Base-by-base conservation (phyloP, 2,329 filamentous ascomycete species). In the Fusarium albidum region DNA sequence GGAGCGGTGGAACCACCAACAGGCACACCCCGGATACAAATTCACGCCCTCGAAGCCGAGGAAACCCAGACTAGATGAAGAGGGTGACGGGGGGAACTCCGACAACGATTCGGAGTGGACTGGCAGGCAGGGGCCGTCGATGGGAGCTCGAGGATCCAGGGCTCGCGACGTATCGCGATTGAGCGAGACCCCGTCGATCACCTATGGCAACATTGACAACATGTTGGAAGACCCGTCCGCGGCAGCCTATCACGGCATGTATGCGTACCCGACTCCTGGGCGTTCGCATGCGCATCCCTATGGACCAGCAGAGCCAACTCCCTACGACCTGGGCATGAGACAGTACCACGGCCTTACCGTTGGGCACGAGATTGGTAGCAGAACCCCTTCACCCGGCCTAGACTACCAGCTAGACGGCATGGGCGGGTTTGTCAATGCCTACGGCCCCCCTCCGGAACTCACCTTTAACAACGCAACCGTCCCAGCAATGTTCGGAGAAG, bases 1-100 rank as follows among this genome's bases (percentile, higher is more conserved):
- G 15, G 95, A 98, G 74, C 85, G 92, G 37, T 82, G 87, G 63
- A 96, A 96, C 72, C 94, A 98, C 72, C 85, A 89, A 48, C 82
- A 84, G 46, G 92, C 94, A 3, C 92, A 96, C 64, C 95, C 95
- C 0, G 85, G 86, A 34, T 99, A 98, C 80, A 98, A 96, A 74
- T 99, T 98, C 76, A 89, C 90, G 3, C 94, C 94, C 2, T 88
- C 88, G 66, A 96, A 95, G 25, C 74, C 76, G 38, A 79, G 79
- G 59, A 77, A 75, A 57, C 35, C 57, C 28, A 73, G 62, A 39
- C 69, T 78, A 42, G 78, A 79, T 7, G 56, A 41, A n/a, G 52
- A 57, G 15, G 46, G 35, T 5, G 56, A 59, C 3, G 52, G 28
- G 13, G 42, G 29, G 26, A 45, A 52, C 40, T 61, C 58, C 3